Conservation (phyloP, 768 basidiomycete genomes). For the Russula lepida region DNA sequence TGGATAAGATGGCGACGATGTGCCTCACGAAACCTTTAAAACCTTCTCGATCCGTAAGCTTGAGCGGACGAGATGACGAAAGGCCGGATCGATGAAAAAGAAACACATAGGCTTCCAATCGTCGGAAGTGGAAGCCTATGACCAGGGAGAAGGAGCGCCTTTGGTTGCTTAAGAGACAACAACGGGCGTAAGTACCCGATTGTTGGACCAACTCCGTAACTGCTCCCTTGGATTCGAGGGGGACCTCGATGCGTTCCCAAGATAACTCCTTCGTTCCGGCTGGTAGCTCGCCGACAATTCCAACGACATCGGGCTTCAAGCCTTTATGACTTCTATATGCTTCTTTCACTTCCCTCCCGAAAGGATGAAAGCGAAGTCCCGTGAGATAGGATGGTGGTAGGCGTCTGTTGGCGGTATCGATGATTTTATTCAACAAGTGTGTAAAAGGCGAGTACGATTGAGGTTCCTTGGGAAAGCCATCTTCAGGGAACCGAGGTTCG, state of each 20-base stretch:
- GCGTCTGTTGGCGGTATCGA: not conserved
- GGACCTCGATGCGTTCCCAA: not conserved
- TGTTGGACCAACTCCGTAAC: not conserved
- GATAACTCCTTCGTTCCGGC: not conserved
- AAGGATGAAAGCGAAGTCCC: not conserved
- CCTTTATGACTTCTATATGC: no score
- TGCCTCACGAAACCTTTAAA: not conserved
- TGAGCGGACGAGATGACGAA: not conserved
- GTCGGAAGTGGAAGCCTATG: not conserved
- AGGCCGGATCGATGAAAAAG: not conserved
- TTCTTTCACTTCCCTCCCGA: not conserved
- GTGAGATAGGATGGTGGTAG: not conserved
- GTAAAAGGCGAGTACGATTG: not conserved
- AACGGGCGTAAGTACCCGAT: not conserved
- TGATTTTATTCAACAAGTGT: not conserved
- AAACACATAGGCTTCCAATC: not conserved
- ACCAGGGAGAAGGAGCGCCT: not conserved
- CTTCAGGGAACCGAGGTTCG: not conserved
- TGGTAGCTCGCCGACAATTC: not conserved
- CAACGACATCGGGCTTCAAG: not conserved
- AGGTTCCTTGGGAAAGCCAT: not conserved
- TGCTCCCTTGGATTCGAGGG: not conserved
- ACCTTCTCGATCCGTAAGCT: not conserved
- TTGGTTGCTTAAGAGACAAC: not conserved
- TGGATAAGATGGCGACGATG: not conserved